phyloP scores from a whole-genome alignment of 768 basidiomycete species.

The Roridomyces roridus region DNA sequence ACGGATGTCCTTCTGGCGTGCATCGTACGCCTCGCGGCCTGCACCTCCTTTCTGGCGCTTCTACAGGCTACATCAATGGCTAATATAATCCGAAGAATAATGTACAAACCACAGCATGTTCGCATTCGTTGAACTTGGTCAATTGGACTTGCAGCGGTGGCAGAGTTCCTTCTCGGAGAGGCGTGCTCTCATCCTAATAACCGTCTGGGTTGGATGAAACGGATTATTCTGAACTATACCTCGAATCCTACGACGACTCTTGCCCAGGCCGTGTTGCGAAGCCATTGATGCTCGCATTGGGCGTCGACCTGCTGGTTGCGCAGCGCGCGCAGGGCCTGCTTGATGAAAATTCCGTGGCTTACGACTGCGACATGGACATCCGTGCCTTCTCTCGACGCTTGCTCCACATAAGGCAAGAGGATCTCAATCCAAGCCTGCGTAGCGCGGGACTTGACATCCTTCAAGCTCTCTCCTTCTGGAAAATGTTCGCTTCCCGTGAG shows the following conservation, averaged over 20 bases:
- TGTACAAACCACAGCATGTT: constrained; percentile 64
- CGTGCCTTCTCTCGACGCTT: constrained; percentile 43
- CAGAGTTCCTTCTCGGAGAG: constrained; percentile 25
- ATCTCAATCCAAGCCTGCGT: constrained; percentile 54
- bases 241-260: constrained; percentile 54
- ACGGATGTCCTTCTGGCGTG: constrained; percentile 76
- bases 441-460: constrained; percentile 67
- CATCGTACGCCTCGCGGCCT: constrained; percentile 72
- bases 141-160: constrained; percentile 50
- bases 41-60: constrained; percentile 78
- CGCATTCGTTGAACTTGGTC: constrained; percentile 57
- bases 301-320: constrained; percentile 43
- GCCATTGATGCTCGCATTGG: constrained; percentile 48
- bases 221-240: constrained; percentile 33
- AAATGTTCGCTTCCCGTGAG: constrained; percentile 56
- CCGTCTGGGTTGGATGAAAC: not conserved
- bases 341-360: constrained; percentile 78
- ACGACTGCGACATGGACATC: constrained; percentile 65
- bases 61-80: constrained; percentile 9
- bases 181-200: constrained; percentile 17
- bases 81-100: not conserved
- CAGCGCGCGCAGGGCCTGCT: constrained; percentile 60
- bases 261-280: constrained; percentile 77
- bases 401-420: constrained; percentile 60
- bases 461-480: constrained; percentile 73